Percentiles rank a stretch among this genome's conserved stretches.
Conservation (phyloP, 1,284 basidiomycete species). For the Hymenochaete sp. region DNA sequence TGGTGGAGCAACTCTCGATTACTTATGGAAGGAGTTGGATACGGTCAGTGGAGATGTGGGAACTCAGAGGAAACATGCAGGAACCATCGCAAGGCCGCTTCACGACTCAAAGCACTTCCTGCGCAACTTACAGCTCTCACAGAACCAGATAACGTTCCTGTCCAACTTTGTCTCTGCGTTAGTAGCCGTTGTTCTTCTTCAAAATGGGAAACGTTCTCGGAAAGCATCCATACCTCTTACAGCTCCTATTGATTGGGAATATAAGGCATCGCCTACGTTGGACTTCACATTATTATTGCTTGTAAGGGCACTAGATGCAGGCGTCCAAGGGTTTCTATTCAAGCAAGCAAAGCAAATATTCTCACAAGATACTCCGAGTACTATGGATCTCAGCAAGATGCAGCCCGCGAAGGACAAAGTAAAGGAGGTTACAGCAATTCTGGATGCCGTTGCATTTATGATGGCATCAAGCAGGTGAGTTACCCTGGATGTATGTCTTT, state of each 20-base stretch:
- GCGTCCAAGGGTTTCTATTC: conserved; percentile 42
- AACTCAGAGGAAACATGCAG: not conserved
- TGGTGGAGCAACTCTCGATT: conserved; percentile 47
- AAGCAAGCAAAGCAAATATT: conserved; percentile 4
- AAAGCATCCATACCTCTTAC: conserved; percentile 18
- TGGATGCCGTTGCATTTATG: conserved; percentile 69
- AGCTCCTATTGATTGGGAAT: conserved; percentile 17
- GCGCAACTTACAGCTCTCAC: no score
- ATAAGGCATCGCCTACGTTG: conserved; percentile 43
- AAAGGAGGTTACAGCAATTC: conserved; percentile 33
- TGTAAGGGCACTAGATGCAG: conserved; percentile 60
- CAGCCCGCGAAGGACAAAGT: conserved; percentile 7
- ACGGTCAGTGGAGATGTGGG: not conserved
- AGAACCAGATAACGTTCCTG: conserved; percentile 45
- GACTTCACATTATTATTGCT: conserved; percentile 60
- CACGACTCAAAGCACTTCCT: no score
- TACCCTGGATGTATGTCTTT: conserved; percentile 1
- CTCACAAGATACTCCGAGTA: not conserved
- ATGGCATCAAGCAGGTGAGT: conserved; percentile 60
- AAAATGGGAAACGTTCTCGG: conserved; percentile 31
- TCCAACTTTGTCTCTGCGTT: conserved; percentile 50
- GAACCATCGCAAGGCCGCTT: no score
- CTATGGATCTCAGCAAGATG: not conserved
- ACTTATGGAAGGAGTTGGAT: conserved; percentile 31
- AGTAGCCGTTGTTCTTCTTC: conserved; percentile 47